Percentiles rank a stretch among this genome's conserved stretches.
phyloP scores from a whole-genome alignment of 768 basidiomycete genomes.

The Tricholoma furcatifolium region DNA sequence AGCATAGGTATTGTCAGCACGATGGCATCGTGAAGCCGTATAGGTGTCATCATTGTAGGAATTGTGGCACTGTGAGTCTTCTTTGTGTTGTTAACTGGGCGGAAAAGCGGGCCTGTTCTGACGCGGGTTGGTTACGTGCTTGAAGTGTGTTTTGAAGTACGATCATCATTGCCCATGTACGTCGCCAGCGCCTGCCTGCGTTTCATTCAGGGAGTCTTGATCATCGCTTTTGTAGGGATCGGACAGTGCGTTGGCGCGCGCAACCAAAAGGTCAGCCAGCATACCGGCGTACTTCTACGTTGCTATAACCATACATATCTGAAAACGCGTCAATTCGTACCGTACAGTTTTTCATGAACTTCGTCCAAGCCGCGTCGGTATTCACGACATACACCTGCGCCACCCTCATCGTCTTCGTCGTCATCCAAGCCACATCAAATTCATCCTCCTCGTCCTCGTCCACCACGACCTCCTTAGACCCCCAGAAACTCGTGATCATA shows the following conservation, averaged over 20 bases:
- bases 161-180: slow-evolving; percentile 91
- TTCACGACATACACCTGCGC: slow-evolving; percentile 64
- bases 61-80: slow-evolving; percentile 73
- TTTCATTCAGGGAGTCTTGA: not conserved
- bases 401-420: slow-evolving; percentile 56
- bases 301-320: not conserved
- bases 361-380: slow-evolving; percentile 60
- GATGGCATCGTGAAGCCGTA: slow-evolving; percentile 73
- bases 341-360: slow-evolving; percentile 79
- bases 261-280: slow-evolving; percentile 71
- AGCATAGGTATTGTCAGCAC: slow-evolving; percentile 62
- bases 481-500: slow-evolving; percentile 72
- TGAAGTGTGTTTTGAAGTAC: slow-evolving; percentile 76
- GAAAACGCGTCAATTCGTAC: not conserved
- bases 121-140: too few species aligned
- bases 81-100: not conserved
- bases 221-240: slow-evolving; percentile 56
- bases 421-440: slow-evolving; percentile 29
- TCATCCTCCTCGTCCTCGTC: slow-evolving; percentile 52
- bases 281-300: not conserved
- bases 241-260: slow-evolving; percentile 92
- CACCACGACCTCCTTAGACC: slow-evolving; percentile 42
- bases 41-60: slow-evolving; percentile 76
- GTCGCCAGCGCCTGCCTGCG: too few species aligned
- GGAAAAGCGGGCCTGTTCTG: slow-evolving; percentile 6